These are phyloP conservation scores for Trichoderma sp. DNA, from an alignment of 2,329 filamentous ascomycete species.

Conservation along the genomic window DNA sequence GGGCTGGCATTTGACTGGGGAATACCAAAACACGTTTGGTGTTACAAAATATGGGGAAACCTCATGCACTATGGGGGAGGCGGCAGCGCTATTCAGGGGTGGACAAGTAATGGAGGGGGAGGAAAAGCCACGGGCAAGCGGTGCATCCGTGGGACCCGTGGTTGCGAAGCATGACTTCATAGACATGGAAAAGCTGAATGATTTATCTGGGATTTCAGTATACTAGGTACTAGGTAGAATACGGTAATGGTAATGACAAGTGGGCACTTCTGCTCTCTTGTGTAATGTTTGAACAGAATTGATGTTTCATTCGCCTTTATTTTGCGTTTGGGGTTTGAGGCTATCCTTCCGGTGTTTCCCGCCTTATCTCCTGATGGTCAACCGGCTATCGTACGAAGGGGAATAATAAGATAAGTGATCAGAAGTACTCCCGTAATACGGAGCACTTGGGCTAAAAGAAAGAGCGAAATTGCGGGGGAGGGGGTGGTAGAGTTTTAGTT, in stretches of 20 bases:
- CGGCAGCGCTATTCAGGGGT: conserved; percentile 7
- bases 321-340: background rate
- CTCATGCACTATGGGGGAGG: conserved; percentile 16
- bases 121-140: conserved; percentile 2
- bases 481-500: background rate
- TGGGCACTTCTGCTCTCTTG: background rate
- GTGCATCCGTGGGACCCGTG: conserved; percentile 14
- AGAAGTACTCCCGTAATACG: background rate
- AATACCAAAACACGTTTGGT: background rate
- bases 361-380: conserved; percentile 14
- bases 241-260: background rate
- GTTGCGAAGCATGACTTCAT: conserved; percentile 12
- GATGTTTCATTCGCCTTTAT: background rate
- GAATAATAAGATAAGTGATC: background rate
- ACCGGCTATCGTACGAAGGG: conserved; percentile 4
- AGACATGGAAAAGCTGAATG: background rate
- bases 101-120: background rate
- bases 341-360: conserved; percentile 5
- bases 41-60: conserved; percentile 17
- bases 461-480: background rate
- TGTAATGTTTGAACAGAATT: background rate
- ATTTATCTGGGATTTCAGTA: background rate
- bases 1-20: background rate
- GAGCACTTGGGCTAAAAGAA: background rate
- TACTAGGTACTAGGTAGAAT: background rate